Evolutionary conservation across 2,329 filamentous ascomycete genomes (phyloP).

Genomic region (Huntiella savannae): DNA sequence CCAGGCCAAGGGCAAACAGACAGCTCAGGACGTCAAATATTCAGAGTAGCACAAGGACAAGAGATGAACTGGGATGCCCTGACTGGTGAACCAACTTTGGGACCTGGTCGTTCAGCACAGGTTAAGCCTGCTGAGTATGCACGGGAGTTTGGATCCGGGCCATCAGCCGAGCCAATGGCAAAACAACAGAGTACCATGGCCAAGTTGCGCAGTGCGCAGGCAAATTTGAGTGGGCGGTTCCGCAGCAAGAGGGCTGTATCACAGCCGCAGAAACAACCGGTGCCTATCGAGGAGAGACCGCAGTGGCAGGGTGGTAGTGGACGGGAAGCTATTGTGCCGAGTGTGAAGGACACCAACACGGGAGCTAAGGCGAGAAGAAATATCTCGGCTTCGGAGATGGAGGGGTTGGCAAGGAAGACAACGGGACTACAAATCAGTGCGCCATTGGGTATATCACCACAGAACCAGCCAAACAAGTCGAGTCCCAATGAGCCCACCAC

Average conservation of each 20-base stretch:
- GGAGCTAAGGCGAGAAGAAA: slow-evolving; percentile 6
- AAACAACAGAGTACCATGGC: slow-evolving; percentile 11
- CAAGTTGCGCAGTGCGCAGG: slow-evolving; percentile 12
- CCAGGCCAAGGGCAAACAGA: neutral
- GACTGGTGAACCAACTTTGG: slow-evolving; percentile 46
- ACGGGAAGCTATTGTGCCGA: slow-evolving; percentile 41
- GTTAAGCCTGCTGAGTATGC: slow-evolving; percentile 34
- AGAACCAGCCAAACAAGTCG: neutral
- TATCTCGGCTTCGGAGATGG: slow-evolving; percentile 3
- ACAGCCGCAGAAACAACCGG: neutral
- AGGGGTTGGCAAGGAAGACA: neutral
- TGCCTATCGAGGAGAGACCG: slow-evolving; percentile 24
- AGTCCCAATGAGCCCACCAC: too few species aligned
- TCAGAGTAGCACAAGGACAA: slow-evolving; percentile 11
- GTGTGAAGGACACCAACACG: slow-evolving; percentile 35
- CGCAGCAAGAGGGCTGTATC: slow-evolving; percentile 20
- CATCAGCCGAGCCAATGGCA: too few species aligned
- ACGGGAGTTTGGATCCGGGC: slow-evolving; percentile 15
- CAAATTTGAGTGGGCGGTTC: slow-evolving; percentile 27
- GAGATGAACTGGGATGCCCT: slow-evolving; percentile 44
- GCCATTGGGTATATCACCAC: slow-evolving; percentile 3
- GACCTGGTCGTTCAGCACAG: slow-evolving; percentile 34
- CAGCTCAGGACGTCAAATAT: slow-evolving; percentile 11
- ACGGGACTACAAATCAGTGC: too few species aligned
- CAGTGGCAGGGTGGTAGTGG: slow-evolving; percentile 60